Evolutionary conservation across 495 filamentous ascomycete species (phyloP), one percentile per base, ranked within the genome.

Genomic region (Thozetella sp.): DNA sequence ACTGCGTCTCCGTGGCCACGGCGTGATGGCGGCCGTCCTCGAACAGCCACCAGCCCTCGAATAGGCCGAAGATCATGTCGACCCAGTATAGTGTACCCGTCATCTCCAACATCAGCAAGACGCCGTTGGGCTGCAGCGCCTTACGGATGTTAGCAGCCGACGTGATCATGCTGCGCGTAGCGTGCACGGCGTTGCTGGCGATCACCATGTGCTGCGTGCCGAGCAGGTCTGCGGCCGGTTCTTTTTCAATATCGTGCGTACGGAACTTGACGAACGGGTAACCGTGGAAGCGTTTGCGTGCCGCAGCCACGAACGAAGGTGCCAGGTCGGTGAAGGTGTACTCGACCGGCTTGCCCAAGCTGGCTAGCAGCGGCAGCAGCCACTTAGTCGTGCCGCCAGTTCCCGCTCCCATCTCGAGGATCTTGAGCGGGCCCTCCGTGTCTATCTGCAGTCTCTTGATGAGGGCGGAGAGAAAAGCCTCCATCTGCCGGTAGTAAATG

Each of bases 171-270:
- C 62, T 70, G 12, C 72, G 72, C 0, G 83, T 86, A 0, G 83
- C 82, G 43, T 86, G 83, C 0, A 86, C 67, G 1, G 68, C 73
- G 52, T 83, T 83, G 46, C 70, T 83, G 0, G 79, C 75, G 1
- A 86, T 61, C 24, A 83, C 64, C 20, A 83, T 67, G 58, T 84
- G 77, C 25, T 82, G 76, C 0, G 22, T 34, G 20, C 20, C 17
- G 2, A 55, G 17, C 1, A 57, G 67, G 69, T 12, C 54, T 3
- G 58, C 45, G 0, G 20, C 23, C 15, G 57, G 34, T 22, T 61
- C 69, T 6, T 19, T 19, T n/a, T 48, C 43, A n/a, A 48, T 48
- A n/a, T 48, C 43, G 10, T 15, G 6, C 30, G 30, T 37, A 6
- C 15, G 6, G 30, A 6, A 37, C 6, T 37, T 15, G 30, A 37